Evolutionary conservation across 2,329 filamentous ascomycete species (phyloP), one percentile per base, ranked within the genome.

Genomic region (Ceratocystis cacaofunesta): DNA sequence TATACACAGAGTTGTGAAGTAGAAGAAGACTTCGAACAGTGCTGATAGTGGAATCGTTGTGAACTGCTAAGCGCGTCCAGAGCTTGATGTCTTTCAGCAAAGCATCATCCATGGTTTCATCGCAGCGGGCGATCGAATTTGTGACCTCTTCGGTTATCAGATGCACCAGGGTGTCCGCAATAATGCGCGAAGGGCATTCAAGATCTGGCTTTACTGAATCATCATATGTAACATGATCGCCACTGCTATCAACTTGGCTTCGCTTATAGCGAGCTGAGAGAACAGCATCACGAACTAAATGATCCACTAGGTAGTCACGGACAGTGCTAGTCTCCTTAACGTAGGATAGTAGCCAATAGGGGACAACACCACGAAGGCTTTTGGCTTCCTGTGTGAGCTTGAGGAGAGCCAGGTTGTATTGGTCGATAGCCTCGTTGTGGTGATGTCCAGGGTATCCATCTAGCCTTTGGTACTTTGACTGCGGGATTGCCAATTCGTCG

Each of bases 1-100:
- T 50, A 15, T 63, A 63, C 32, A 19, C 43, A 17, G 61, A 63
- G 32, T 63, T 63, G 41, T 63, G 44, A n/a, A 63, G 61, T 8
- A 63, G n/a, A 2, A 48, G 32, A 3, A 63, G 28, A 17, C 30
- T 50, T 2, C 61, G 61, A 25, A 63, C 41, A 10, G 22, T 63
- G 25, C 41, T 36, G 19, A 63, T 63, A 17, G 43, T 43, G 17
- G 17, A 63, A 28, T 63, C 17, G 3, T 63, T 63, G 28, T 63
- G 46, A 28, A 63, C 28, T 6, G 61, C 61, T n/a, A 63, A 28
- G 10, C 61, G 30, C 6, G 61, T 50, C 61, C 61, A 63, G 30
- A 63, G 44, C 8, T 46, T 28, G 46, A 63, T 52, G 7, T 63
- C 43, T 4, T 32, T 52, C 5, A 17, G 19, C n/a, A 41, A 25